Evolutionary conservation across 2,329 filamentous ascomycete species (phyloP).

Genomic region (Monosporascus sp.): DNA sequence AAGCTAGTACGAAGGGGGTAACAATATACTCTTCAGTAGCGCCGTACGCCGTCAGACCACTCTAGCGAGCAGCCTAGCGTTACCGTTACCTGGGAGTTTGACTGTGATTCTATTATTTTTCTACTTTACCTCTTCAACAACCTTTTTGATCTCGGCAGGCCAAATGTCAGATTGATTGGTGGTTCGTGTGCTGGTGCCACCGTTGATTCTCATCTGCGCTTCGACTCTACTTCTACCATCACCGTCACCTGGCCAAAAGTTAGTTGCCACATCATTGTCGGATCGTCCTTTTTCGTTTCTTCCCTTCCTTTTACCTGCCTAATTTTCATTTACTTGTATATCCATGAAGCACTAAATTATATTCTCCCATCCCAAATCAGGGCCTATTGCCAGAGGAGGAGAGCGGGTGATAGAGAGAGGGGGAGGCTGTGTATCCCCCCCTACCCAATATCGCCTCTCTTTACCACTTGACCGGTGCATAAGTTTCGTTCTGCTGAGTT

Average conservation of each 20-base stretch:
- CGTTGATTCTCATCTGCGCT: not conserved
- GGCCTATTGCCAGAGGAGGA: not conserved
- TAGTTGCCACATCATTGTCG: not conserved
- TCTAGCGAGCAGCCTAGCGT: no score
- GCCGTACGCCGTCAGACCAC: no score
- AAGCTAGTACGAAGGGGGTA: no score
- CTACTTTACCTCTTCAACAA: no score
- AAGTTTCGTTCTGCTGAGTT: not conserved
- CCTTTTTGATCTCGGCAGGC: no score
- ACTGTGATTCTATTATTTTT: no score
- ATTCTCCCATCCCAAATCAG: no score
- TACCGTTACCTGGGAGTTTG: no score
- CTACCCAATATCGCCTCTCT: not conserved
- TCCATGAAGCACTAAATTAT: not conserved
- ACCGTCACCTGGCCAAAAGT: not conserved
- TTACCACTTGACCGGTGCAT: not conserved
- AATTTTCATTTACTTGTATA: not conserved
- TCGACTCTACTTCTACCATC: not conserved
- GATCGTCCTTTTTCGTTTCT: not conserved
- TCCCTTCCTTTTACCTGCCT: not conserved
- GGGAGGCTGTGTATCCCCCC: not conserved
- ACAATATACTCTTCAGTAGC: no score
- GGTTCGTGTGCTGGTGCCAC: not conserved
- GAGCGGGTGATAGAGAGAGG: not conserved
- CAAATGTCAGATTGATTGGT: not conserved